Evolutionary conservation across 306 rosid species (phyloP).

Genomic region (Inga leiocalycina): DNA sequence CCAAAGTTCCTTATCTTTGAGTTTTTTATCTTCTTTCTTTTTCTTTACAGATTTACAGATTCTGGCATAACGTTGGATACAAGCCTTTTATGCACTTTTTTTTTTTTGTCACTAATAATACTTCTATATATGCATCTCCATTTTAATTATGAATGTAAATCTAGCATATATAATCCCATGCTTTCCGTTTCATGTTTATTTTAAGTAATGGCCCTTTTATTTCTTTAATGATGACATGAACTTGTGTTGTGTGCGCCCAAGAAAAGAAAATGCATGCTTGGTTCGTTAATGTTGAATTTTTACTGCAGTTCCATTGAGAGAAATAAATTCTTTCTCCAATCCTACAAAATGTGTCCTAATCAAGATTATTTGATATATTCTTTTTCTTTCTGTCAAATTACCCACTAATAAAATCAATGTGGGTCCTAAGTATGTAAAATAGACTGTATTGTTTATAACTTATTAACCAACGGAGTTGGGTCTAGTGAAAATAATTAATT

Average conservation of each 20-base stretch:
- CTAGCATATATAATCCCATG: constrained; percentile 4
- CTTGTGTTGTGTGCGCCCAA: neutral
- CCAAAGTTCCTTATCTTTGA: constrained; percentile 76
- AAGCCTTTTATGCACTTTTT: constrained; percentile 46
- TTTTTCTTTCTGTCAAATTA: neutral
- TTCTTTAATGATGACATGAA: constrained; percentile 20
- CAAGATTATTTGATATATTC: neutral
- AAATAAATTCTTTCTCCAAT: neutral
- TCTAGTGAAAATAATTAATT: too few relatives aligned
- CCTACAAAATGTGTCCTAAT: neutral
- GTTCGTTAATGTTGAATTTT: neutral
- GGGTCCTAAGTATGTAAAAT: neutral
- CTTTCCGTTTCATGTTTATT: constrained; percentile 18
- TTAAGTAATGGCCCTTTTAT: constrained; percentile 35
- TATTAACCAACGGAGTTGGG: neutral
- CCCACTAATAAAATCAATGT: neutral
- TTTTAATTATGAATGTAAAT: constrained; percentile 25
- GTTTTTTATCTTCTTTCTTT: constrained; percentile 55
- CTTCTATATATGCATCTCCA: constrained; percentile 7
- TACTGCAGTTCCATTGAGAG: neutral
- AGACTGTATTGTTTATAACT: neutral
- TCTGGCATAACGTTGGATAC: constrained; percentile 84
- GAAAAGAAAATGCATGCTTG: neutral
- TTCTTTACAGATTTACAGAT: constrained; percentile 81
- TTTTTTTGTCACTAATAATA: neutral